Evolutionary conservation across 192 early-diverging fungal genomes (phyloP).

Genomic region (Coemansia reversa): DNA sequence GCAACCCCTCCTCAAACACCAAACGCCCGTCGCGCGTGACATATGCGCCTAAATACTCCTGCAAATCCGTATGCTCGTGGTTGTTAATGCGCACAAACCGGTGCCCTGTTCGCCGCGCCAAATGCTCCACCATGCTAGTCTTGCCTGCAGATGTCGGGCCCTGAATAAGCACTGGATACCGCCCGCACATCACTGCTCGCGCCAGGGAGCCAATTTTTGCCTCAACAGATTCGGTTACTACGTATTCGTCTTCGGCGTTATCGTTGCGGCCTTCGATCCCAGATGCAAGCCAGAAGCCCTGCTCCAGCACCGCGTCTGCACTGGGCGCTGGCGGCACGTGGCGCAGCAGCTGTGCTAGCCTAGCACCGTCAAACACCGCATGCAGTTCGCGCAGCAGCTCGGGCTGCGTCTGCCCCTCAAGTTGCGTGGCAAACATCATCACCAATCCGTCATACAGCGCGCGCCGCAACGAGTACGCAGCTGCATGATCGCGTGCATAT

Average conservation of each 20-base stretch:
- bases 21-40: conserved; percentile 82
- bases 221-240: conserved; percentile 86
- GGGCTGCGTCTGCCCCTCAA: conserved; percentile 68
- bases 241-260: conserved; percentile 57
- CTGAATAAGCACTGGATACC: conserved; percentile 95
- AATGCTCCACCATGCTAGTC: conserved; percentile 96
- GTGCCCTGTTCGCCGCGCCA: conserved; percentile 90
- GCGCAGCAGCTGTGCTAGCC: conserved; percentile 31
- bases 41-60: conserved; percentile 96
- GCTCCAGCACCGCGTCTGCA: conserved; percentile 67
- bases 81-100: conserved; percentile 97
- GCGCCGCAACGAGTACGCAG: conserved; percentile 77
- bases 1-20: conserved; percentile 93
- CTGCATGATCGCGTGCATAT: conserved; percentile 69
- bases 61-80: conserved; percentile 98
- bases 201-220: conserved; percentile 83
- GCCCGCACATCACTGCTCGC: conserved; percentile 85
- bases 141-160: conserved; percentile 98
- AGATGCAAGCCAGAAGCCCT: conserved; percentile 82
- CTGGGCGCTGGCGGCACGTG: conserved; percentile 20
- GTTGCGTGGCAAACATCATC: conserved; percentile 95
- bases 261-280: background rate
- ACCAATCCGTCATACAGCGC: conserved; percentile 88
- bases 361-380: conserved; percentile 26
- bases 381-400: conserved; percentile 36